Evolutionary conservation across 805 yeast species (phyloP).

Genomic region (Saccharomyces kudriavzevii): DNA sequence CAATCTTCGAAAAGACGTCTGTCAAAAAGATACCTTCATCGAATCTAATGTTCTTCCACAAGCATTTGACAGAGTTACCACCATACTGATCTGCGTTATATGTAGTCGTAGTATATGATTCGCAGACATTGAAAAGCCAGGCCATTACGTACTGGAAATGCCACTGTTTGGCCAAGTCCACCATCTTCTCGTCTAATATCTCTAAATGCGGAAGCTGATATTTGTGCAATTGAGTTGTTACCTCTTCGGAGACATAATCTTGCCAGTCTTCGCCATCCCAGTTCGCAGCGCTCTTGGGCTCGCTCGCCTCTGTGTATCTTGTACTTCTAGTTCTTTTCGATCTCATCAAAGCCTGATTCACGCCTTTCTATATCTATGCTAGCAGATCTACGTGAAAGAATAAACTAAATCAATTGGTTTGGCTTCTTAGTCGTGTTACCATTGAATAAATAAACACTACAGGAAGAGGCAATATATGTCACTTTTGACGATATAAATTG

Average conservation of each 20-base stretch:
- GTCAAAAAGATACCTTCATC: slow-evolving; percentile 25
- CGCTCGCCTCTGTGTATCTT: background rate
- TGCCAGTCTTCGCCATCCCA: slow-evolving; percentile 14
- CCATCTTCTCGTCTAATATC: slow-evolving; percentile 4
- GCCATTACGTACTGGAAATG: slow-evolving; percentile 27
- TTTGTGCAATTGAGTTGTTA: slow-evolving; percentile 17
- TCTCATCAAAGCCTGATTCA: background rate
- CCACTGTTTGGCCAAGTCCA: slow-evolving; percentile 19
- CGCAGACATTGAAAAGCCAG: slow-evolving; percentile 30
- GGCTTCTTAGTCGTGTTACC: background rate
- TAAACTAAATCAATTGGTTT: background rate
- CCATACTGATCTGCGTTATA: background rate
- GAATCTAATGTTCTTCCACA: slow-evolving; percentile 26
- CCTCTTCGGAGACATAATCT: slow-evolving; percentile 18
- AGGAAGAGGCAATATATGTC: background rate
- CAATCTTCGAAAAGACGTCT: slow-evolving; percentile 10
- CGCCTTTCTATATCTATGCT: background rate
- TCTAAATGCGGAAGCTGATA: slow-evolving; percentile 2
- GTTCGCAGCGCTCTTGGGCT: slow-evolving; percentile 2
- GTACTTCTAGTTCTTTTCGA: background rate
- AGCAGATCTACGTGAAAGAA: background rate
- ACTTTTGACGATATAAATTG: background rate
- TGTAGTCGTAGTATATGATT: slow-evolving; percentile 17
- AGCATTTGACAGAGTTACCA: slow-evolving; percentile 9
- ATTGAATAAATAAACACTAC: background rate